Conservation (phyloP, 495 filamentous ascomycete genomes). For the Penicillium paradoxum region DNA sequence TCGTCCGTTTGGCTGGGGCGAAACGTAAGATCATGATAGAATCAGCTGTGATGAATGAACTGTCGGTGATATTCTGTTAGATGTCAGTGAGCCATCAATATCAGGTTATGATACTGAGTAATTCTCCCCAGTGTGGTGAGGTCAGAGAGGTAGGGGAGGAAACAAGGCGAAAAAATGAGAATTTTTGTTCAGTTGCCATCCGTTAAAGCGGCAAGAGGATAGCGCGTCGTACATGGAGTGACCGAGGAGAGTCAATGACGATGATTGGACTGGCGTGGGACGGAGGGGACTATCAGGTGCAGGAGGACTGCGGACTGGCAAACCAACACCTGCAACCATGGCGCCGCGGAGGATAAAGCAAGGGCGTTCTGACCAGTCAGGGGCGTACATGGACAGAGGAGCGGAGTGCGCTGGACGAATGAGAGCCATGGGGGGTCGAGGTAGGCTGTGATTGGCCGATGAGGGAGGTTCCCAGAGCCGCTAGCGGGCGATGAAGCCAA, state of each 20-base stretch:
- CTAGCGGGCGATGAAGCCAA: slow-evolving; percentile 27
- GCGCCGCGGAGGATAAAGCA: slow-evolving; percentile 27
- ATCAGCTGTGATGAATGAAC: background rate
- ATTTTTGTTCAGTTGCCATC: slow-evolving; percentile 42
- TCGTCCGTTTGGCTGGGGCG: background rate
- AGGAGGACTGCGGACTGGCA: slow-evolving; percentile 33
- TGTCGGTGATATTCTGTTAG: background rate
- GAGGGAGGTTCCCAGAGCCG: slow-evolving; percentile 17
- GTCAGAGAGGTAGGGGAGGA: slow-evolving; percentile 14
- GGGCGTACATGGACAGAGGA: background rate
- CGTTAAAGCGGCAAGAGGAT: slow-evolving; percentile 39
- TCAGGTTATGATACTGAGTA: background rate
- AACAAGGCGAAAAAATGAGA: slow-evolving; percentile 26
- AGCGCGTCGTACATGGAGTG: slow-evolving; percentile 32
- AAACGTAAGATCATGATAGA: background rate
- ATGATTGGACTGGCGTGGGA: slow-evolving; percentile 30
- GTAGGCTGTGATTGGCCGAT: slow-evolving; percentile 9
- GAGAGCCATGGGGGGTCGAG: background rate
- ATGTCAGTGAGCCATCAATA: background rate
- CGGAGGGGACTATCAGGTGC: slow-evolving; percentile 25
- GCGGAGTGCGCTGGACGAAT: slow-evolving; percentile 16
- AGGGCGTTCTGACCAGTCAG: slow-evolving; percentile 30
- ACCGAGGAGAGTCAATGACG: slow-evolving; percentile 19
- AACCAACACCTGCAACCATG: slow-evolving; percentile 31
- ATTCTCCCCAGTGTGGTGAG: background rate